Base-by-base conservation (phyloP, 2,329 filamentous ascomycete species). In the Fusarium torreyae region DNA sequence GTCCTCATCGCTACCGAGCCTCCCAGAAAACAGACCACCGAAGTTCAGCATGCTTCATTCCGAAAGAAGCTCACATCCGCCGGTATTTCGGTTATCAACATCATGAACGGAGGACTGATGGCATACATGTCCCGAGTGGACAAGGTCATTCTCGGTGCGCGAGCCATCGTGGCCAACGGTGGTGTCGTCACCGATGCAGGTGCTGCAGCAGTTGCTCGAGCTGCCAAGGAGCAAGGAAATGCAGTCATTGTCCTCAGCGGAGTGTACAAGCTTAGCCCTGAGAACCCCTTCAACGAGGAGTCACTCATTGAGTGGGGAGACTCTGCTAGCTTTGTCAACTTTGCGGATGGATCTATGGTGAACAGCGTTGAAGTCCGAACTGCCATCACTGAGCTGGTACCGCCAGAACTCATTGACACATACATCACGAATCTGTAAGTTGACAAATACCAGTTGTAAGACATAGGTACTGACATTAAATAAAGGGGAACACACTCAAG, bases 71-170 rank as follows among this genome's bases (percentile, higher is more conserved):
- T 98, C 63, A 89, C 88, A 6, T 87, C 90, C 2, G 88, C 91
- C 36, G 94, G 94, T 26, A 92, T 97, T 57, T 91, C 89, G 2
- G 92, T 97, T 42, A 92, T 98, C 72, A 87, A 93, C 63, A 90
- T 98, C 57, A 90, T 93, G 43, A 94, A 97, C 79, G 91, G 90
- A 9, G 92, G 94, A 11, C 87, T 97, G 55, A 97, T 94, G 82
- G 94, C 94, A 1, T 92, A 98, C 75, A 98, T 99, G 93, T 92
- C 94, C 10, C 90, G 92, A 63, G 93, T 98, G 73, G 97, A 95
- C 85, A 98, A 98, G 82, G 95, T 99, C 65, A 92, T 99, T 49
- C 85, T 99, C 8, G 91, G 92, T 14, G 95, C 95, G 7, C 92
- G 94, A 75, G 91, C 92, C 5, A 93, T 99, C 28, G 89, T 97